Evolutionary conservation across 108 stramenopile genomes (phyloP), one percentile per base, ranked within the genome.

Genomic region (Fragilariopsis cylindrus): DNA sequence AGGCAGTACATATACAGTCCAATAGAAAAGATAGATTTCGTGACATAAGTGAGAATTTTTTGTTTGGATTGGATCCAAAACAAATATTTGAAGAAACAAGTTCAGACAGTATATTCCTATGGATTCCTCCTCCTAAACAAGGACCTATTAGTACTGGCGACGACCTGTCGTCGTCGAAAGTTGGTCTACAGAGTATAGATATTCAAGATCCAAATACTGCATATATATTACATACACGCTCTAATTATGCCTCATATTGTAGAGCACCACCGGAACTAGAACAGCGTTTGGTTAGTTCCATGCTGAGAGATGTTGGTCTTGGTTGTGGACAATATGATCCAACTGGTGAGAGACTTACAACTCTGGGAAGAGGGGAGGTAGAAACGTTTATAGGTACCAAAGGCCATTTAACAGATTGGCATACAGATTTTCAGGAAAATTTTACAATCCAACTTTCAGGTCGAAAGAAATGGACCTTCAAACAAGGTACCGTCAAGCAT

Each of bases 361-460:
- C 68, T 50, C 54, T 95, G 73, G 93, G 88, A 30, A 75, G 92
- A 15, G 95, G 95, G 7, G 97, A 98, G 80, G 93, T 98, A 48
- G 97, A 98, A 78, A 71, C 91, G 13, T 98, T 98, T 72, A 83
- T 91, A 50, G 74, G 83, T 47, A 76, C 74, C 52, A 56, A 75
- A 15, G 78, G 66, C 8, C 87, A 92, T 64, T 50, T 82, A 3
- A 96, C 96, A 5, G 85, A 86, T 21, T 96, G 91, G 85, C 97
- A 98, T 58, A 90, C 77, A 53, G 97, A 98, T 69, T 98, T 98
- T 75, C 97, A 98, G 80, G 94, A 98, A 72, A 98, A 98, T 70
- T 96, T 98, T 66, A 98, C 97, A 30, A 78, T 98, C 55, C 96
- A 96, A 74, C 65, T 98, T 44, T 81, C 81, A 18, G 97, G 97